phyloP scores from a whole-genome alignment of 768 basidiomycete genomes.

The Crucibulum laeve region DNA sequence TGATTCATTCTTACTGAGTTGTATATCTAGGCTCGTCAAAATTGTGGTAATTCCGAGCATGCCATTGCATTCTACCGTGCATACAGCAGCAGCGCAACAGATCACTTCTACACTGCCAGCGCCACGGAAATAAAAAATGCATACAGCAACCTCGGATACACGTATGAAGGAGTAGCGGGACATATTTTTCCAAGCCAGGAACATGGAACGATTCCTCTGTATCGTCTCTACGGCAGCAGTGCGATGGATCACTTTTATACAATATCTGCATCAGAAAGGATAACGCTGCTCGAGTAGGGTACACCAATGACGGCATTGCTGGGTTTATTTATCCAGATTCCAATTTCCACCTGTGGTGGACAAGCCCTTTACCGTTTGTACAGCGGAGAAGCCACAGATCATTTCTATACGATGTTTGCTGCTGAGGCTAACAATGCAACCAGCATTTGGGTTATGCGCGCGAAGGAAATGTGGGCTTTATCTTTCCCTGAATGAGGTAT shows the following conservation, averaged over 20 bases:
- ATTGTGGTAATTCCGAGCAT: too few species aligned
- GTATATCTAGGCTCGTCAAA: too few species aligned
- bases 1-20: too few species aligned
- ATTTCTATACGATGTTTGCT: constrained; percentile 1
- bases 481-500: too few species aligned
- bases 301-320: constrained; percentile 1
- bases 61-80: constrained; percentile 16
- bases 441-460: not conserved
- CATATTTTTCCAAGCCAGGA: constrained; percentile 7
- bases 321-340: constrained; percentile 1
- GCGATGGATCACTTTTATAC: constrained; percentile 18
- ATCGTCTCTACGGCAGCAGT: constrained; percentile 9
- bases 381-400: not conserved
- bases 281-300: not conserved
- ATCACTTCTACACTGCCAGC: constrained; percentile 19
- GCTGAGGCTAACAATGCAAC: constrained; percentile 7
- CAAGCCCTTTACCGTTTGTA: not conserved
- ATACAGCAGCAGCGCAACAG: constrained; percentile 5
- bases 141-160: constrained; percentile 7
- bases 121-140: constrained; percentile 11
- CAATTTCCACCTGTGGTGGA: not conserved
- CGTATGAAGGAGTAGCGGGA: constrained; percentile 11
- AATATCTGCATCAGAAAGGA: constrained; percentile 1
- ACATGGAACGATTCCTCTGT: constrained; percentile 12
- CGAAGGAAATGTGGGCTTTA: not conserved